Evolutionary conservation across 2,329 filamentous ascomycete species (phyloP).

Genomic region (Neopestalotiopsis sp.): DNA sequence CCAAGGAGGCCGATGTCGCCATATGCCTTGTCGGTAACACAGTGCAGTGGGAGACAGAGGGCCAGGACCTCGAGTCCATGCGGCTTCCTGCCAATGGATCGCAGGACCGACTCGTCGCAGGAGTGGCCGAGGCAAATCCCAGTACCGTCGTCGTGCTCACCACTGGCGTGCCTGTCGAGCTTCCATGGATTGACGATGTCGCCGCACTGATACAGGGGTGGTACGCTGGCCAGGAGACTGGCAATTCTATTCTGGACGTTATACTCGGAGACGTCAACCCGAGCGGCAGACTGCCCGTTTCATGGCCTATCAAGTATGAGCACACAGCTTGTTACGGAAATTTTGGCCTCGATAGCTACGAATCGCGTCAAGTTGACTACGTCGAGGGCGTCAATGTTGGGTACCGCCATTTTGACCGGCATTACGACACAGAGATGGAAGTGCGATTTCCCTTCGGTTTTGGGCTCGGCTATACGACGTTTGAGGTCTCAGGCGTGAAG

Average conservation of each 20-base stretch:
- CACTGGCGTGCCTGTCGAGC: slow-evolving; percentile 64
- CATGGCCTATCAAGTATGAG: slow-evolving; percentile 27
- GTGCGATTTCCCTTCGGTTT: slow-evolving; percentile 86
- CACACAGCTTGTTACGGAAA: slow-evolving; percentile 55
- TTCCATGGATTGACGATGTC: slow-evolving; percentile 81
- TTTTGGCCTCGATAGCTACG: slow-evolving; percentile 58
- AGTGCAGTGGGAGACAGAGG: slow-evolving; percentile 17
- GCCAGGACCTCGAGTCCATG: slow-evolving; percentile 9
- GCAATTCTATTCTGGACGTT: slow-evolving; percentile 73
- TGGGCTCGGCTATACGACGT: slow-evolving; percentile 79
- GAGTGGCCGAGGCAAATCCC: slow-evolving; percentile 23
- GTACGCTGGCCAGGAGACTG: slow-evolving; percentile 82
- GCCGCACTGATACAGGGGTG: slow-evolving; percentile 81
- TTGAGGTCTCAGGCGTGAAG: slow-evolving; percentile 42
- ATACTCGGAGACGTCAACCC: slow-evolving; percentile 58
- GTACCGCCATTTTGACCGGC: slow-evolving; percentile 81
- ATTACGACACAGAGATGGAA: slow-evolving; percentile 62
- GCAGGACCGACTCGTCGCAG: slow-evolving; percentile 23
- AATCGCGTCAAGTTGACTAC: slow-evolving; percentile 76
- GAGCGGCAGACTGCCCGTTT: slow-evolving; percentile 35
- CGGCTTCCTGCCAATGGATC: slow-evolving; percentile 1
- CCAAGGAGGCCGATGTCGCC: slow-evolving; percentile 6
- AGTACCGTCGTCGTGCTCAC: slow-evolving; percentile 68
- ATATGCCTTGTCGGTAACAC: slow-evolving; percentile 15
- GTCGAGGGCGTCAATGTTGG: slow-evolving; percentile 83